phyloP scores from a whole-genome alignment of 202 grass and related monocot species.

The Schoenoplectus tabernaemontani region DNA sequence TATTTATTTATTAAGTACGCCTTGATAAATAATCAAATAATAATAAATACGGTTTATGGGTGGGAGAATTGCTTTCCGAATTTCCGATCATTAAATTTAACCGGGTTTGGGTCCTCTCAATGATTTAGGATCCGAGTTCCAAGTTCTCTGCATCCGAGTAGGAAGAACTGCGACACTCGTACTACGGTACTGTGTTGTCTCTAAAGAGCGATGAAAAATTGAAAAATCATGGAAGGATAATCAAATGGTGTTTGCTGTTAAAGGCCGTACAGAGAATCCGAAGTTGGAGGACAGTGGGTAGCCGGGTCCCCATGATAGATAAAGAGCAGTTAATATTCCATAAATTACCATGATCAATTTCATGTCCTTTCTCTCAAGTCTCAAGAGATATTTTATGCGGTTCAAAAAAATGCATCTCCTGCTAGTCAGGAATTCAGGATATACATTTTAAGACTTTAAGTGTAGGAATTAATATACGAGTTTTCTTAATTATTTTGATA shows the following conservation, averaged over 20 bases:
- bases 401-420: not conserved
- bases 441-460: too few species aligned
- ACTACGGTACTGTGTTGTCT: not conserved
- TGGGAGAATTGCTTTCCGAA: too few species aligned
- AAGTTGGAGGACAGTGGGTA: not conserved
- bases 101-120: not conserved
- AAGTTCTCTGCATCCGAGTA: not conserved
- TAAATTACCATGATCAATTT: constrained; percentile 24
- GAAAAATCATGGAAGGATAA: not conserved
- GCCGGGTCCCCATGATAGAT: not conserved
- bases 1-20: too few species aligned
- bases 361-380: constrained; percentile 22
- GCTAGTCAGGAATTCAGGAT: too few species aligned
- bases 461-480: too few species aligned
- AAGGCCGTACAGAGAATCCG: not conserved
- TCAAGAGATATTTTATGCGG: constrained; percentile 4
- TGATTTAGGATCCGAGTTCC: not conserved
- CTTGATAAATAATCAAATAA: too few species aligned
- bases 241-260: constrained; percentile 14
- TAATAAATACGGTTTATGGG: too few species aligned
- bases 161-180: not conserved
- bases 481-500: too few species aligned
- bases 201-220: too few species aligned
- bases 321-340: constrained; percentile 26
- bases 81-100: not conserved